phyloP scores from a whole-genome alignment of 225 moss, liverwort and hornwort species.

The Straminergon stramineum region DNA sequence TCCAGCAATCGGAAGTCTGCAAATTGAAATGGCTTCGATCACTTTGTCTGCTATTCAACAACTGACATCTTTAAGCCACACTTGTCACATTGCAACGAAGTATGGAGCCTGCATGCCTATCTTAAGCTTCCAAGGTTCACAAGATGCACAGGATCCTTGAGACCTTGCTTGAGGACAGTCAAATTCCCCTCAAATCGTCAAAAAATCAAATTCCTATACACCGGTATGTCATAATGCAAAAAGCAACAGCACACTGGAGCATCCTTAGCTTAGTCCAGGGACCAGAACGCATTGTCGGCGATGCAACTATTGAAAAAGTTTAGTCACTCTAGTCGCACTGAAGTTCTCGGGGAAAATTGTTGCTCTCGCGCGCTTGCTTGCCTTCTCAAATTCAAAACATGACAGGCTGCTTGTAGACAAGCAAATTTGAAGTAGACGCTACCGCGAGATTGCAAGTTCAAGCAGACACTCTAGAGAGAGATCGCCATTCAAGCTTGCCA shows the following conservation, averaged over 20 bases:
- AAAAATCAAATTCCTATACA: not conserved
- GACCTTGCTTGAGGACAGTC: not conserved
- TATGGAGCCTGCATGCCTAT: not conserved
- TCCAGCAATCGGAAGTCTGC: not conserved
- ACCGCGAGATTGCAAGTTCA: not conserved
- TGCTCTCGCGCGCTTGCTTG: not conserved
- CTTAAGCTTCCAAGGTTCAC: not conserved
- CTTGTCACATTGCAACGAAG: not conserved
- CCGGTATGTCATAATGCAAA: not conserved
- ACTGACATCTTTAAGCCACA: not conserved
- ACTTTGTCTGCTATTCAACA: not conserved
- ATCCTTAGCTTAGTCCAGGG: not conserved
- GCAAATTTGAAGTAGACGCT: not conserved
- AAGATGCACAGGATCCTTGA: not conserved
- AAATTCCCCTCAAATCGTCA: not conserved
- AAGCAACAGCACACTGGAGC: no score
- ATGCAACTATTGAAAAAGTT: not conserved
- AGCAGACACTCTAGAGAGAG: no score
- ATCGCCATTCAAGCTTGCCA: not conserved
- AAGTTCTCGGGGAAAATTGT: not conserved
- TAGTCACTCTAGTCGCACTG: no score
- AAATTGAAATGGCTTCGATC: not conserved
- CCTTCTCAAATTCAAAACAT: no score
- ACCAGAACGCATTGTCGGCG: no score
- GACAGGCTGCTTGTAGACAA: not conserved